These are phyloP conservation scores for Lichtheimia ramosa DNA, from an alignment of 371 early-diverging fungal species.

Conservation along the genomic window DNA sequence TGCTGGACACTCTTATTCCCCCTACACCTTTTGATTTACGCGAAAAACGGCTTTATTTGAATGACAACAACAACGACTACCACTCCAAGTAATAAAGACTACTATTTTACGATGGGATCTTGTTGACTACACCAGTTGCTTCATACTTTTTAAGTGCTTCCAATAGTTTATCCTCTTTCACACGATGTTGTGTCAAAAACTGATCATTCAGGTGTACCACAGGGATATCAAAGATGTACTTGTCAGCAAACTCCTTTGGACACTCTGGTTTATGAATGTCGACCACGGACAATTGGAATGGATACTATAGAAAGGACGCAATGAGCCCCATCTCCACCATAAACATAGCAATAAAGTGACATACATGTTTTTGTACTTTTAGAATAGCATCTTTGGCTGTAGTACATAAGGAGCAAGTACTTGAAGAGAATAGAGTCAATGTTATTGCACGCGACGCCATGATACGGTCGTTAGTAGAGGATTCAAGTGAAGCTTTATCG, in stretches of 20 bases:
- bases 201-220: conserved; percentile 49
- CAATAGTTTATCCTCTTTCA: conserved; percentile 39
- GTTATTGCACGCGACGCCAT: conserved; percentile 38
- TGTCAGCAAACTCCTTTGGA: conserved; percentile 47
- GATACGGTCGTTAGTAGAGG: not conserved
- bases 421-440: conserved; percentile 54
- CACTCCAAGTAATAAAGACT: too few relatives aligned
- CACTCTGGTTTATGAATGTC: conserved; percentile 51
- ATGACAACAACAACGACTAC: too few relatives aligned
- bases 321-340: not conserved
- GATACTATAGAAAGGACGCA: conserved; percentile 19
- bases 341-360: too few relatives aligned
- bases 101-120: conserved; percentile 1
- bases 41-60: too few relatives aligned
- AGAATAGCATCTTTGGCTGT: conserved; percentile 44
- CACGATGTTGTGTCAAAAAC: conserved; percentile 48
- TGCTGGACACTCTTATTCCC: not conserved
- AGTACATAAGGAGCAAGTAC: conserved; percentile 51
- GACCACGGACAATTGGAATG: conserved; percentile 36
- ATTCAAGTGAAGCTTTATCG: not conserved
- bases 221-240: conserved; percentile 53
- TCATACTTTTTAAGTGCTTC: conserved; percentile 37
- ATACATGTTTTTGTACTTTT: conserved; percentile 47
- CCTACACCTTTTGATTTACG: not conserved
- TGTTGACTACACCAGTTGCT: conserved; percentile 31